Conservation (phyloP, 2,329 filamentous ascomycete genomes). For the Xylariomycetidae sp. region DNA sequence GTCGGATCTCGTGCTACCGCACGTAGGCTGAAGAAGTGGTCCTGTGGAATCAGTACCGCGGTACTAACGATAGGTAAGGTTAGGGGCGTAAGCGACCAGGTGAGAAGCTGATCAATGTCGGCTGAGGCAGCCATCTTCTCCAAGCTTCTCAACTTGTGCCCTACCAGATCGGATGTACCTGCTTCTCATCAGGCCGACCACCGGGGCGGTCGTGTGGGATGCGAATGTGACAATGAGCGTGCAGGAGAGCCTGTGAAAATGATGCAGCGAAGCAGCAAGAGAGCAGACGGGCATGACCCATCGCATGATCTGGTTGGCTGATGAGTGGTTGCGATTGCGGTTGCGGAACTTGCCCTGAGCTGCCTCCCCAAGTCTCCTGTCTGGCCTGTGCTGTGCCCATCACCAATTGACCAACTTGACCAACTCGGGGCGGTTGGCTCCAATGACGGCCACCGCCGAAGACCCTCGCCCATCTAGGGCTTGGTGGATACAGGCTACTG, state of each 20-base stretch:
- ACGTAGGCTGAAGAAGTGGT: conserved; percentile 14
- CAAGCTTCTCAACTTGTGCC: conserved; percentile 11
- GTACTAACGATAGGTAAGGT: conserved; percentile 6
- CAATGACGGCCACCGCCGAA: no score
- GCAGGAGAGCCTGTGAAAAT: conserved; percentile 13
- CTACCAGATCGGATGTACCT: conserved; percentile 18
- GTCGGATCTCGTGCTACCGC: conserved; percentile 24
- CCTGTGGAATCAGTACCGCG: conserved; percentile 9
- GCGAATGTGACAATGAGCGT: conserved; percentile 20
- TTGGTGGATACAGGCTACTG: conserved; percentile 20
- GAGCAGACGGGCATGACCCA: no score
- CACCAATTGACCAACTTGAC: no score
- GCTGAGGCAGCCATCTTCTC: no score
- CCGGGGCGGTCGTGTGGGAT: conserved; percentile 13
- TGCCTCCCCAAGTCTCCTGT: no score
- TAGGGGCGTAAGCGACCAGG: no score
- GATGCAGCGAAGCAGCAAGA: conserved; percentile 12
- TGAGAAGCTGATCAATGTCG: no score
- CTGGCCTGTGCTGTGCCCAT: conserved; percentile 21
- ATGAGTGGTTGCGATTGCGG: conserved; percentile 19
- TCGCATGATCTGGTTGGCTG: conserved; percentile 16
- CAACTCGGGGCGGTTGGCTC: conserved; percentile 9
- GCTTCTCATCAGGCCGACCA: conserved; percentile 19
- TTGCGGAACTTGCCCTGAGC: no score
- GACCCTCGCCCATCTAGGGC: no score